Evolutionary conservation across 768 basidiomycete species (phyloP).

Genomic region (Tylopilus felleus): DNA sequence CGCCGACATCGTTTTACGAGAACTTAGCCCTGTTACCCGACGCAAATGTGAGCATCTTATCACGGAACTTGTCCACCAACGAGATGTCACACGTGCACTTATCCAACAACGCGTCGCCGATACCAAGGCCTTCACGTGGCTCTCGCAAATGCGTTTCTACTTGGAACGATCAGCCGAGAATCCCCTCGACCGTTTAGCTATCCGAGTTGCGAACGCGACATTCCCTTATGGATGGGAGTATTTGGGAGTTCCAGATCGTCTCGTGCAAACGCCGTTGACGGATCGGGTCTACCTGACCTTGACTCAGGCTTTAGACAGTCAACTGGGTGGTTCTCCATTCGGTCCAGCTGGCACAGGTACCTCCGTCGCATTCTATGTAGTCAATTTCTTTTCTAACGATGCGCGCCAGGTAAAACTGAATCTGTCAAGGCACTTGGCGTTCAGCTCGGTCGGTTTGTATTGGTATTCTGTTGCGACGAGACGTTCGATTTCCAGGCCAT

Average conservation of each 20-base stretch:
- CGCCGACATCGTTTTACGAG: conserved; percentile 93
- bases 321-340: conserved; percentile 96
- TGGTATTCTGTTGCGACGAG: conserved; percentile 99
- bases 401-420: conserved; percentile 83
- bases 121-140: conserved; percentile 80
- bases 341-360: conserved; percentile 95
- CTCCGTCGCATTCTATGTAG: conserved; percentile 6
- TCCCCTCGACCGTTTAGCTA: conserved; percentile 74
- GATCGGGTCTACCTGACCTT: conserved; percentile 95
- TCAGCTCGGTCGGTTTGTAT: conserved; percentile 95
- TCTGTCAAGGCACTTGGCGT: conserved; percentile 98
- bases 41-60: conserved; percentile 98
- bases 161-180: conserved; percentile 68
- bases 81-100: conserved; percentile 87
- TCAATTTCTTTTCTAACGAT: conserved; percentile 2
- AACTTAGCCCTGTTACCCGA: conserved; percentile 86
- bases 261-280: conserved; percentile 97
- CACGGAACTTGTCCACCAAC: conserved; percentile 96
- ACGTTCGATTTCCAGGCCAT: conserved; percentile 99
- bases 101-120: conserved; percentile 62
- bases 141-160: conserved; percentile 99
- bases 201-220: conserved; percentile 84
- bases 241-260: conserved; percentile 91
- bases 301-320: conserved; percentile 91
- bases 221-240: conserved; percentile 99